Conservation (phyloP, 306 rosid species). For the Citrullus colocynthis region DNA sequence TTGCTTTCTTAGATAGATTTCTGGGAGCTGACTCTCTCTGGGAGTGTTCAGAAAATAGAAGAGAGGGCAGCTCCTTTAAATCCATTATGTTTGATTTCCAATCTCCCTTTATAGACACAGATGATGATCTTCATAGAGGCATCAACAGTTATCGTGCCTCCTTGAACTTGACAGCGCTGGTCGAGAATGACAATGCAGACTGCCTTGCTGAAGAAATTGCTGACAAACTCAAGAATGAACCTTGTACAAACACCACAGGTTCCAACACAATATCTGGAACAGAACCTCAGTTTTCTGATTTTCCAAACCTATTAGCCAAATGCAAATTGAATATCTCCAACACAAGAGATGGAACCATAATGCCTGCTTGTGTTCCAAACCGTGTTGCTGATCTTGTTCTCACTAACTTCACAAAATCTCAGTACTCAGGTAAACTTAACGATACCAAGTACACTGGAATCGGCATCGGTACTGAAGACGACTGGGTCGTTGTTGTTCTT, state of each 20-base stretch:
- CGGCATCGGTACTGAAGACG: conserved; percentile 63
- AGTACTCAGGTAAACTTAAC: conserved; percentile 53
- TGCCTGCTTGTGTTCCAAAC: conserved; percentile 84
- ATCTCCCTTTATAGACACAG: conserved; percentile 14
- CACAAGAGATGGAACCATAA: conserved; percentile 55
- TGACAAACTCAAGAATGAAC: conserved; percentile 64
- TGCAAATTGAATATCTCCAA: conserved; percentile 60
- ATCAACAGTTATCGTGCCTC: conserved; percentile 55
- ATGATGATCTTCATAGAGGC: conserved; percentile 51
- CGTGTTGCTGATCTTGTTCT: conserved; percentile 46
- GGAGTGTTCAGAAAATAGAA: neutral
- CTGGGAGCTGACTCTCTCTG: neutral
- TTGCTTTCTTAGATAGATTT: neutral
- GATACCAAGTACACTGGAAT: conserved; percentile 55
- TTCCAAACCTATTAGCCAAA: conserved; percentile 46
- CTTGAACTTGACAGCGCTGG: conserved; percentile 41
- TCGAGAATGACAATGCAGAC: conserved; percentile 52
- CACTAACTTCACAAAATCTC: conserved; percentile 65
- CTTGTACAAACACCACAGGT: conserved; percentile 83
- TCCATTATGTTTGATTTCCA: neutral
- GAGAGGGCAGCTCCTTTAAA: neutral
- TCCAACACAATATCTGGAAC: conserved; percentile 84
- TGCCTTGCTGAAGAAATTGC: conserved; percentile 73
- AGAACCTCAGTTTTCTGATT: conserved; percentile 65
- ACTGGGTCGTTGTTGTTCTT: conserved; percentile 74